A percentile compares a stretch with the other conserved stretches of the same genome.
Conservation (phyloP, 192 early-diverging fungal genomes). For the Funneliformis mosseae region DNA sequence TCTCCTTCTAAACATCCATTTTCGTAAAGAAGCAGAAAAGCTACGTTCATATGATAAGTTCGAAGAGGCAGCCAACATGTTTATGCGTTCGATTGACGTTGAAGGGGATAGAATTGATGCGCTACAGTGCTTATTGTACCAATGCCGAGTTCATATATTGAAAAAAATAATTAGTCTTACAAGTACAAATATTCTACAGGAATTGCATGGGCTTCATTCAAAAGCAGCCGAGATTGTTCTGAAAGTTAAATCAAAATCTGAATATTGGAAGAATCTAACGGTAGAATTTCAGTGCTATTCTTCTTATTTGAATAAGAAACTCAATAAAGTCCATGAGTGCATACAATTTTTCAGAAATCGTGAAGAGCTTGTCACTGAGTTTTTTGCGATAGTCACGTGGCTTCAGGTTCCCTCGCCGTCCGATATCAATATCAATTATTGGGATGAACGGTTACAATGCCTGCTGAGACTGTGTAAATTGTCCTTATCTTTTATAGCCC, state of each 20-base stretch:
- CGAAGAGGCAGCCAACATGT: neutral
- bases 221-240: neutral
- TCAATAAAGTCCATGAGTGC: neutral
- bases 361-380: constrained; percentile 9
- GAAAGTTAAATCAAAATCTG: neutral
- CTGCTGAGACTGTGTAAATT: constrained; percentile 19
- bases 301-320: constrained; percentile 6
- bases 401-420: neutral
- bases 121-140: neutral
- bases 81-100: neutral
- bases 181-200: neutral
- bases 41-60: neutral
- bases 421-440: neutral
- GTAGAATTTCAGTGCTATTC: constrained; percentile 25
- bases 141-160: constrained; percentile 6
- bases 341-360: constrained; percentile 1
- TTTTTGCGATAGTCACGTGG: constrained; percentile 22
- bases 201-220: neutral
- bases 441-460: neutral
- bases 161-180: neutral
- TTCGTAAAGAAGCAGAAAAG: neutral
- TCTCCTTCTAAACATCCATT: neutral
- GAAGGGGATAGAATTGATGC: neutral
- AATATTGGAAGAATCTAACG: neutral
- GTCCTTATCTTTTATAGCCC: constrained; percentile 9